A percentile compares a stretch with the other conserved stretches of the same genome.
Conservation (phyloP, 2,329 filamentous ascomycete genomes). For the Paraphoma chrysanthemicola region DNA sequence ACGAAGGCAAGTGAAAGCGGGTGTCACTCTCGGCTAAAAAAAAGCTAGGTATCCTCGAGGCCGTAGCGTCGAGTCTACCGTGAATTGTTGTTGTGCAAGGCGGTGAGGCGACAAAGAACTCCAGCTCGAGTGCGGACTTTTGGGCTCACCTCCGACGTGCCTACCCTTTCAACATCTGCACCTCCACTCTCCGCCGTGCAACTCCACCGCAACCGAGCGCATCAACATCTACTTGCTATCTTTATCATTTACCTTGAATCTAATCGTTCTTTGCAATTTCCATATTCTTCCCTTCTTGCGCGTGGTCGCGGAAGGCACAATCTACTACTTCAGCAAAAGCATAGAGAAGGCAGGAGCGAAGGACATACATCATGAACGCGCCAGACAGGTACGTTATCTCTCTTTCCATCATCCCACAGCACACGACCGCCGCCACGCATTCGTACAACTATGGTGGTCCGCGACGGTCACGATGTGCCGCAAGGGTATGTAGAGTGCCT, state of each 20-base stretch:
- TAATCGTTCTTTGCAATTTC: not conserved
- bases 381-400: conserved; percentile 43
- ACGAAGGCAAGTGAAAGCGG: no score
- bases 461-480: not conserved
- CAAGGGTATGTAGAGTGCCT: conserved; percentile 7
- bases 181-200: not conserved
- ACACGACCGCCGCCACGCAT: conserved; percentile 6
- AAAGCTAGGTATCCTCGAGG: no score
- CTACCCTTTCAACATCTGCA: not conserved
- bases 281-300: conserved; percentile 1
- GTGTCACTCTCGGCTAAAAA: no score
- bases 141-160: not conserved
- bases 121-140: not conserved
- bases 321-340: conserved; percentile 1
- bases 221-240: not conserved
- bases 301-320: conserved; percentile 4
- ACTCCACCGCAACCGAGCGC: not conserved
- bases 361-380: conserved; percentile 43
- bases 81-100: not conserved
- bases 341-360: conserved; percentile 9
- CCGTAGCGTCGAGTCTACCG: no score
- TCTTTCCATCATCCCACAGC: not conserved
- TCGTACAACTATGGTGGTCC: conserved; percentile 4
- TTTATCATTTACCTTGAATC: not conserved
- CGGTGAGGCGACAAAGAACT: not conserved